Conservation (phyloP, 1,139 yeast genomes). For the Debaryomyces robertsiae region DNA sequence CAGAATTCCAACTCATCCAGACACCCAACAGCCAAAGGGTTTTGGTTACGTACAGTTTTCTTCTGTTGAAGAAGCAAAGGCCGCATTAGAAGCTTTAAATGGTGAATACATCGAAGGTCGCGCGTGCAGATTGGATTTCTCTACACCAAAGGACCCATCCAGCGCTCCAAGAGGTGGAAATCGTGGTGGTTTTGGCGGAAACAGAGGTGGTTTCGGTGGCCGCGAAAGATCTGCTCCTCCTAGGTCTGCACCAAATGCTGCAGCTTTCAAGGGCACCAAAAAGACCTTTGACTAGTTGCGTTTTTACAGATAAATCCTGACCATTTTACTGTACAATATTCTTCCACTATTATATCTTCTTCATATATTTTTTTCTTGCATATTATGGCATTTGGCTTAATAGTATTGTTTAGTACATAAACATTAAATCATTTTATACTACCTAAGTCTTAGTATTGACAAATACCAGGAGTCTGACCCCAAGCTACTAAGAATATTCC, state of each 20-base stretch:
- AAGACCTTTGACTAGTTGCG: conserved; percentile 67
- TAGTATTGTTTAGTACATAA: conserved; percentile 4
- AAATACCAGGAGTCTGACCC: too few species aligned
- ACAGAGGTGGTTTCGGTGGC: conserved; percentile 41
- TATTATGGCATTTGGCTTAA: conserved; percentile 7
- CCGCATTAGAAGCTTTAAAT: conserved; percentile 83
- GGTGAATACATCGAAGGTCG: conserved; percentile 91
- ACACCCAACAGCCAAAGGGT: conserved; percentile 98
- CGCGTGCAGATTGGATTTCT: conserved; percentile 91
- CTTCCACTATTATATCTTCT: conserved; percentile 4
- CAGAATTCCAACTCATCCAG: conserved; percentile 97
- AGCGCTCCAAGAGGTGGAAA: conserved; percentile 36
- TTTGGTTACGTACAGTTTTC: conserved; percentile 96
- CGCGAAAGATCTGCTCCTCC: conserved; percentile 55
- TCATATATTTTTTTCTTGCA: conserved; percentile 6
- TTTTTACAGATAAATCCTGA: conserved; percentile 3
- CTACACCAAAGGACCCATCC: conserved; percentile 78
- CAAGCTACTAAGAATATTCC: too few species aligned
- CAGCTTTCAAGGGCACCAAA: conserved; percentile 73
- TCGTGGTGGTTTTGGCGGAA: conserved; percentile 47
- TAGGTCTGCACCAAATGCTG: conserved; percentile 58
- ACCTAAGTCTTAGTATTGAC: too few species aligned
- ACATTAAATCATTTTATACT: neutral
- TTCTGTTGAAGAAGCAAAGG: conserved; percentile 84
- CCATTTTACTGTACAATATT: conserved; percentile 9